Conservation (phyloP, 2,329 filamentous ascomycete species). For the Alternaria novae-zelandiae region DNA sequence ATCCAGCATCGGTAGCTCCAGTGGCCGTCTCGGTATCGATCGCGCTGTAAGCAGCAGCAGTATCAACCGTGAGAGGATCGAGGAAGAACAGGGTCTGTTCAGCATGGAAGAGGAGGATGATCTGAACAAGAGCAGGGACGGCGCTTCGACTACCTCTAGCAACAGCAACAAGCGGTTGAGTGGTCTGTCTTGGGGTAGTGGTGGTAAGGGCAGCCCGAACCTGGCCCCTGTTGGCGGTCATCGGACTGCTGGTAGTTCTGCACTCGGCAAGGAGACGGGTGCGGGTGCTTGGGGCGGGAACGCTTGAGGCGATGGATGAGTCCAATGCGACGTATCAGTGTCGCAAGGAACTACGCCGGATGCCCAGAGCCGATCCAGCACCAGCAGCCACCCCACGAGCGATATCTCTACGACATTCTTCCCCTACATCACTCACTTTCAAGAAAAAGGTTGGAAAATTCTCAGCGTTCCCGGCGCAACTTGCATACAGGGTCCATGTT, state of each 20-base stretch:
- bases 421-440: not conserved
- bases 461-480: slow-evolving; percentile 9
- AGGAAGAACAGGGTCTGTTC: slow-evolving; percentile 52
- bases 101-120: slow-evolving; percentile 53
- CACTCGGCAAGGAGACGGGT: slow-evolving; percentile 25
- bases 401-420: not conserved
- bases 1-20: slow-evolving; percentile 40
- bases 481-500: slow-evolving; percentile 12
- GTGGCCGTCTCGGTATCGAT: slow-evolving; percentile 43
- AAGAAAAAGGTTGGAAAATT: slow-evolving; percentile 10
- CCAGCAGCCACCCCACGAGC: not conserved
- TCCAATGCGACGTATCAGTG: too few relatives aligned
- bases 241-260: slow-evolving; percentile 26
- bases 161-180: slow-evolving; percentile 47
- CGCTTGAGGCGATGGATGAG: too few relatives aligned
- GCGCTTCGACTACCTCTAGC: slow-evolving; percentile 41
- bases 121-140: slow-evolving; percentile 40
- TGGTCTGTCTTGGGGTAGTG: slow-evolving; percentile 47
- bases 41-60: slow-evolving; percentile 50
- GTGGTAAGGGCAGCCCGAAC: slow-evolving; percentile 45
- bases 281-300: slow-evolving; percentile 29
- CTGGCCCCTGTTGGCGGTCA: slow-evolving; percentile 44
- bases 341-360: too few relatives aligned
- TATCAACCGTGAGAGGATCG: slow-evolving; percentile 49
- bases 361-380: not conserved